Evolutionary conservation across 768 basidiomycete genomes (phyloP), one percentile per base, ranked within the genome.

Genomic region (Amanita phalloides): DNA sequence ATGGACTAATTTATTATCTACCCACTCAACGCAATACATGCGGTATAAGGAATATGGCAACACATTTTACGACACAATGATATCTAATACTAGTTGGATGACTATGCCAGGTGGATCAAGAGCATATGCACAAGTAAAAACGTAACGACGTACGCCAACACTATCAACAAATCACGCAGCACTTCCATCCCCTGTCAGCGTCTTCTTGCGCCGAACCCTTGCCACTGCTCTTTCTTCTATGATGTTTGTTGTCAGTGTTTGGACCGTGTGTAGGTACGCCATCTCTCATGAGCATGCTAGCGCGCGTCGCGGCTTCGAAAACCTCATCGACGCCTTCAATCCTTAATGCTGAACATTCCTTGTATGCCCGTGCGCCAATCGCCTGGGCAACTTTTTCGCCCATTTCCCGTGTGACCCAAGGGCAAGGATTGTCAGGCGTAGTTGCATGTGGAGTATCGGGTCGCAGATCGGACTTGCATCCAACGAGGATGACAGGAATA

Each of bases 251-350:
- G 28, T 67, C 64, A 57, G 64, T 64, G 55, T 56, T 62, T 20
- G 58, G 64, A 35, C 70, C 66, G 61, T 74, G 68, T 26, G 71
- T 68, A 6, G 80, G 78, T 23, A 81, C 85, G 2, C 87, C 87
- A 53, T 94, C 92, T 20, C 93, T 76, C 77, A 95, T 93, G 53
- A 98, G 69, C 89, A 98, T 96, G 63, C 91, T 93, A 42, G 91
- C 93, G 41, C 96, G 75, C 9, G 96, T 98, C 30, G 96, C 96
- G 0, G 90, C 87, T 71, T 99, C 96, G 59, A 98, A 99, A 42
- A 97, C 90, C 59, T 96, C 90, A 66, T 98, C 96, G 11, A 95
- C 92, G 49, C 92, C 92, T 69, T 89, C 84, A 49, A 90, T 87
- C 69, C 82, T 86, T 46, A 94, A 73, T 26, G 92, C 87, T 8